These are phyloP conservation scores for Fonsecaea erecta DNA, from an alignment of 2,329 filamentous ascomycete species.

Conservation along the genomic window DNA sequence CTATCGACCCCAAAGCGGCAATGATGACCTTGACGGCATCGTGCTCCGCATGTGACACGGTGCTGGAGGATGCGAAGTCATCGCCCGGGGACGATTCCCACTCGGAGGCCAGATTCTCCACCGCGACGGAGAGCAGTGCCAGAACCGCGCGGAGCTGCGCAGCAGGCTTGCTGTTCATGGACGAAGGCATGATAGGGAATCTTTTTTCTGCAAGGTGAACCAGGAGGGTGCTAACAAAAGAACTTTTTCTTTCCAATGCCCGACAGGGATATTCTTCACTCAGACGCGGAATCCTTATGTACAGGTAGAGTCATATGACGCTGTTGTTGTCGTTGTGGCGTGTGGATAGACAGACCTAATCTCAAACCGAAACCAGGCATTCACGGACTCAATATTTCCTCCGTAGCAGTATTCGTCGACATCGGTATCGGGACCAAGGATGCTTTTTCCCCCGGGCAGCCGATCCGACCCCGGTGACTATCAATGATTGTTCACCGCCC, in stretches of 20 bases:
- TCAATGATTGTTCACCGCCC: too few species aligned
- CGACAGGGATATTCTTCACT: neutral
- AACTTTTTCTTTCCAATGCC: neutral
- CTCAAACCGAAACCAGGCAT: too few species aligned
- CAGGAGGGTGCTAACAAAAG: neutral
- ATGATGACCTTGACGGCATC: slow-evolving; percentile 14
- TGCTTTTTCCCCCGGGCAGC: too few species aligned
- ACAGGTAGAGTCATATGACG: too few species aligned
- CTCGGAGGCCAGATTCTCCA: neutral
- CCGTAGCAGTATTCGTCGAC: too few species aligned
- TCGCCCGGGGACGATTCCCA: neutral
- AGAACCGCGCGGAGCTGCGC: neutral
- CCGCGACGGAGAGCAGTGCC: neutral
- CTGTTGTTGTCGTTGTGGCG: too few species aligned
- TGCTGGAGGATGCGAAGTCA: neutral
- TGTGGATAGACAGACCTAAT: too few species aligned
- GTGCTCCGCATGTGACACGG: slow-evolving; percentile 11
- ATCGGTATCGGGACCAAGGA: too few species aligned
- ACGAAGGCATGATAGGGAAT: neutral
- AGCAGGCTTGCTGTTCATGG: neutral
- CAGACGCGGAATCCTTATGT: neutral
- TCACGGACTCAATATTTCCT: too few species aligned
- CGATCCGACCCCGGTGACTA: too few species aligned
- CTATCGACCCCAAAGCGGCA: slow-evolving; percentile 12
- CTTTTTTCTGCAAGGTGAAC: neutral